Percentiles rank a stretch among this genome's conserved stretches.
Evolutionary conservation across 352 stramenopile genomes (phyloP).

Genomic region (Pythium dissotocum): DNA sequence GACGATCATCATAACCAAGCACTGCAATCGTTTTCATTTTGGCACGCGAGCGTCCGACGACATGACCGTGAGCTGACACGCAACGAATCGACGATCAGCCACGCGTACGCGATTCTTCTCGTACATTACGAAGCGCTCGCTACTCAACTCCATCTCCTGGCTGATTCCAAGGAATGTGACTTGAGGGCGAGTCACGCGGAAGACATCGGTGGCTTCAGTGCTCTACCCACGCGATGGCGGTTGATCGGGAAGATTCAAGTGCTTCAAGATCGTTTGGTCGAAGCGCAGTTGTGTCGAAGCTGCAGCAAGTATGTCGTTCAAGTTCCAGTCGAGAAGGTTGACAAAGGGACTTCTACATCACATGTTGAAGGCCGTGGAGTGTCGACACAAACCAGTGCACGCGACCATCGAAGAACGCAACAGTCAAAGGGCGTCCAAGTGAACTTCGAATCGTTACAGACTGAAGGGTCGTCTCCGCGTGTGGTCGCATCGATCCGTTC

Average conservation of each 20-base stretch:
- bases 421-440: slow-evolving; percentile 13
- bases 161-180: neutral
- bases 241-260: slow-evolving; percentile 12
- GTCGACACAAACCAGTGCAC: slow-evolving; percentile 10
- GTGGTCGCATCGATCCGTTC: neutral
- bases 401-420: neutral
- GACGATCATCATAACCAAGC: slow-evolving; percentile 15
- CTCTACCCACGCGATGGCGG: neutral
- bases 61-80: neutral
- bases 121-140: slow-evolving; percentile 17
- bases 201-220: neutral
- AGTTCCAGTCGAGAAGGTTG: neutral
- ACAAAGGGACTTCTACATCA: neutral
- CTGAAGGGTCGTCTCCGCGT: neutral
- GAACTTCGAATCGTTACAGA: slow-evolving; percentile 3
- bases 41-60: neutral
- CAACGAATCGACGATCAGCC: neutral
- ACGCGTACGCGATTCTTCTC: slow-evolving; percentile 14
- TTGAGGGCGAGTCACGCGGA: neutral
- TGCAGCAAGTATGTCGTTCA: neutral
- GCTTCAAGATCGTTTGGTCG: slow-evolving; percentile 14
- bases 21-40: neutral
- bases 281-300: slow-evolving; percentile 3
- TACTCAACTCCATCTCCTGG: slow-evolving; percentile 14
- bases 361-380: neutral